Percentiles rank a stretch among this genome's conserved stretches.
These are phyloP conservation scores for Chrysosporium keratinophilum DNA, from an alignment of 2,329 filamentous ascomycete genomes.

Conservation along the genomic window DNA sequence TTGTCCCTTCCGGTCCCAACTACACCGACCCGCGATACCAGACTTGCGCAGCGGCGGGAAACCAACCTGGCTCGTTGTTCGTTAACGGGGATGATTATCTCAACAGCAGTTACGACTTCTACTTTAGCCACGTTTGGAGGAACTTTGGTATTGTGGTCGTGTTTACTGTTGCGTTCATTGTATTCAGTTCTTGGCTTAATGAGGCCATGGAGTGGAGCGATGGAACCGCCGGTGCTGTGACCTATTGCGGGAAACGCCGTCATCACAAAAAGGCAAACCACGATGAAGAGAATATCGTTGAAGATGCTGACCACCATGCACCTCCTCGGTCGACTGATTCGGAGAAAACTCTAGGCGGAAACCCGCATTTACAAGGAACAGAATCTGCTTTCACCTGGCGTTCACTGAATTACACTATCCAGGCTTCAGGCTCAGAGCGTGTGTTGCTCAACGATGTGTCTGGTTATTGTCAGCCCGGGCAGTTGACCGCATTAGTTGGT, in stretches of 20 bases:
- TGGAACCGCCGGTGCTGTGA: conserved; percentile 29
- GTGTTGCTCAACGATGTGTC: conserved; percentile 77
- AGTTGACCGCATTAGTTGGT: conserved; percentile 71
- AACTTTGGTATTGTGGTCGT: conserved; percentile 67
- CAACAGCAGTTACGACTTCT: conserved; percentile 40
- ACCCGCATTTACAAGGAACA: conserved; percentile 47
- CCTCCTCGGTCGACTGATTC: too few species aligned
- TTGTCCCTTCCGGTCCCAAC: conserved; percentile 47
- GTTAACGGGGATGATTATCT: conserved; percentile 48
- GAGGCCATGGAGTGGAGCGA: conserved; percentile 41
- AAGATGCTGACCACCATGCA: too few species aligned
- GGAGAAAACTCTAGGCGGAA: not conserved
- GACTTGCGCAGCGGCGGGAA: conserved; percentile 48
- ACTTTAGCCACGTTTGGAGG: conserved; percentile 50
- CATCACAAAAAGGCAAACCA: not conserved
- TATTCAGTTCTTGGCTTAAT: conserved; percentile 51
- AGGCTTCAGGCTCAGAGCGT: conserved; percentile 64
- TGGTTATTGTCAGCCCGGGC: conserved; percentile 89
- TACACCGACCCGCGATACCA: conserved; percentile 40
- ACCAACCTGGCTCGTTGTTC: conserved; percentile 38
- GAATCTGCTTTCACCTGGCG: conserved; percentile 78
- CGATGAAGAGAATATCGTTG: not conserved
- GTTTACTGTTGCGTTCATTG: conserved; percentile 60
- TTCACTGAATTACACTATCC: conserved; percentile 70
- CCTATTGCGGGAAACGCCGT: too few species aligned